Conservation (phyloP, 2,329 filamentous ascomycete species). For the Phyllosticta citrichinensis region DNA sequence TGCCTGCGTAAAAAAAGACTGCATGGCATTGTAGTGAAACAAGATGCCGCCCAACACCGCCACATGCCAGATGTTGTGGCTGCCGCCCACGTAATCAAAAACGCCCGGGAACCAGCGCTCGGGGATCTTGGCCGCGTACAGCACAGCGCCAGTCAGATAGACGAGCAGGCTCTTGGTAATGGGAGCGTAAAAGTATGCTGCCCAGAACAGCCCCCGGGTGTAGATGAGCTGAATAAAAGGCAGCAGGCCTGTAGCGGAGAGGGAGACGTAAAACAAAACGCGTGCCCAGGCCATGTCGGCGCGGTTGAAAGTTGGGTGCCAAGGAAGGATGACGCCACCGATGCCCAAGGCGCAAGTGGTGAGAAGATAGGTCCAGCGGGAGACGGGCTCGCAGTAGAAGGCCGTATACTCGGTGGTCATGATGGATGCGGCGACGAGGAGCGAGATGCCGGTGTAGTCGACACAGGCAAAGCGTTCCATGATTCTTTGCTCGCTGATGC, state of each 20-base stretch:
- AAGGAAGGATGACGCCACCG: conserved; percentile 82
- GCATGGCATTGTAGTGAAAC: conserved; percentile 97
- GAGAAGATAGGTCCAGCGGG: conserved; percentile 76
- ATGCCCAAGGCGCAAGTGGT: conserved; percentile 73
- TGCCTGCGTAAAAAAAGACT: conserved; percentile 69
- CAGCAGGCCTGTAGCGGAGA: conserved; percentile 80
- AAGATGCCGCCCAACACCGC: conserved; percentile 90
- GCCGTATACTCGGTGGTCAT: conserved; percentile 98
- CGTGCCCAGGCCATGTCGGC: conserved; percentile 86
- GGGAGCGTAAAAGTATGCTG: conserved; percentile 80
- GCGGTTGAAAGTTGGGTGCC: conserved; percentile 92
- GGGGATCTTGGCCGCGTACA: conserved; percentile 87
- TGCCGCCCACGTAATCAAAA: conserved; percentile 92
- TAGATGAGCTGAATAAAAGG: conserved; percentile 75
- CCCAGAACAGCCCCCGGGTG: conserved; percentile 68
- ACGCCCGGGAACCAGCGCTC: conserved; percentile 87
- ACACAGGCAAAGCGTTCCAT: conserved; percentile 96
- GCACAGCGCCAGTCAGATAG: conserved; percentile 71
- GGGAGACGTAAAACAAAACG: conserved; percentile 81
- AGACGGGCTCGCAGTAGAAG: conserved; percentile 92
- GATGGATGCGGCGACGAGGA: conserved; percentile 90
- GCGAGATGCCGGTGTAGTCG: conserved; percentile 93
- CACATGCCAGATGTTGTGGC: conserved; percentile 95
- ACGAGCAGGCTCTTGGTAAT: conserved; percentile 78
- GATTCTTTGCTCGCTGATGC: conserved; percentile 77